These are phyloP conservation scores for Mytilinidion resinicola DNA, from an alignment of 495 filamentous ascomycete species.

Conservation along the genomic window DNA sequence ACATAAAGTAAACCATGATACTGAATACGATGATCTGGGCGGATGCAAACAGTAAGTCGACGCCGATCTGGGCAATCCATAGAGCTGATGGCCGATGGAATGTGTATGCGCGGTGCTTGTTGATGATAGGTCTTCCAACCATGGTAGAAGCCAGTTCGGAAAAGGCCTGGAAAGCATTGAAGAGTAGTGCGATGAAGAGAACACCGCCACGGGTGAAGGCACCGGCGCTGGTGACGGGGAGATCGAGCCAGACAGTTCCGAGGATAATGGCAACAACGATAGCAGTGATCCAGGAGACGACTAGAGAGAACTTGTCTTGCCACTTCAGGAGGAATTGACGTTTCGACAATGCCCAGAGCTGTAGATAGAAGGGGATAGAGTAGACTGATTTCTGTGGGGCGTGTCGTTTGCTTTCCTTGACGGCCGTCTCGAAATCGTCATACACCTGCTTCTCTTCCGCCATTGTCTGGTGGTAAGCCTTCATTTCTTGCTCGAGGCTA, in stretches of 20 bases:
- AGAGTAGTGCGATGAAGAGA: conserved; percentile 66
- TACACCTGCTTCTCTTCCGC: conserved; percentile 56
- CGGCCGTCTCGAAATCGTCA: conserved; percentile 71
- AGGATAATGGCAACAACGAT: conserved; percentile 70
- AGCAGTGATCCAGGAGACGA: conserved; percentile 68
- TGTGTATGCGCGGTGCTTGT: conserved; percentile 72
- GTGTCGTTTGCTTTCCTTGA: conserved; percentile 68
- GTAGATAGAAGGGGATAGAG: conserved; percentile 68
- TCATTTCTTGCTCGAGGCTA: conserved; percentile 60
- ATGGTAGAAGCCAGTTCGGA: conserved; percentile 65
- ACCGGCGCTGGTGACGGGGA: conserved; percentile 57
- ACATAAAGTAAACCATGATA: conserved; percentile 79
- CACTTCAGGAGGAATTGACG: conserved; percentile 78
- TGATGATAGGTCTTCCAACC: conserved; percentile 66
- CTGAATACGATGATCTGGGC: conserved; percentile 63
- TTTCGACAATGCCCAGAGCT: conserved; percentile 77
- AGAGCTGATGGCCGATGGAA: conserved; percentile 74
- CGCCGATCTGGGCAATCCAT: conserved; percentile 71
- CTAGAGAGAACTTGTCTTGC: conserved; percentile 73
- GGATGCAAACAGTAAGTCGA: conserved; percentile 67
- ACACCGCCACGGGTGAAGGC: conserved; percentile 75
- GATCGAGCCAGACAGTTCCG: conserved; percentile 70
- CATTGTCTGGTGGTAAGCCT: conserved; percentile 54
- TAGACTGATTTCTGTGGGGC: conserved; percentile 69
- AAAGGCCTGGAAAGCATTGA: conserved; percentile 77